Percentiles rank a stretch among this genome's conserved stretches.
phyloP scores from a whole-genome alignment of 1,139 yeast genomes.

The Candida tetrigidarum region DNA sequence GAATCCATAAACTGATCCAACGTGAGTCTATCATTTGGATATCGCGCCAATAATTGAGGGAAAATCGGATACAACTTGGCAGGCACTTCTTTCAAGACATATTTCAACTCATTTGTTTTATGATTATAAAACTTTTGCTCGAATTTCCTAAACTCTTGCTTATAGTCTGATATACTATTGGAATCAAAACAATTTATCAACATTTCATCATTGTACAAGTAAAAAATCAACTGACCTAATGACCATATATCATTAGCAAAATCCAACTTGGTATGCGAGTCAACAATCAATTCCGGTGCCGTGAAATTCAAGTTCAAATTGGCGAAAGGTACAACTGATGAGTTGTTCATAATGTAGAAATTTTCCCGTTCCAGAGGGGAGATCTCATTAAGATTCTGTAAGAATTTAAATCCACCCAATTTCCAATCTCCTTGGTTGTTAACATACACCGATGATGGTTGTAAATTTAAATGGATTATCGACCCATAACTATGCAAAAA shows the following conservation, averaged over 20 bases:
- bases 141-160: slow-evolving; percentile 48
- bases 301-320: slow-evolving; percentile 73
- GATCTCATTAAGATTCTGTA: slow-evolving; percentile 57
- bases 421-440: slow-evolving; percentile 96
- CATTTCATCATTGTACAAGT: slow-evolving; percentile 56
- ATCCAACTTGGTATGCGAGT: slow-evolving; percentile 45
- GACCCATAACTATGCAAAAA: slow-evolving; percentile 81
- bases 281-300: slow-evolving; percentile 37
- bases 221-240: slow-evolving; percentile 74
- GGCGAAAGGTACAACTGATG: slow-evolving; percentile 79
- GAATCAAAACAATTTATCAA: slow-evolving; percentile 53
- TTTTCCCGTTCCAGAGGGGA: slow-evolving; percentile 54
- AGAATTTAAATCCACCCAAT: slow-evolving; percentile 72
- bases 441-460: slow-evolving; percentile 76
- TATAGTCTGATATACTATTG: slow-evolving; percentile 52
- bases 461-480: slow-evolving; percentile 76
- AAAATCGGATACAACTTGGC: slow-evolving; percentile 32
- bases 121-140: slow-evolving; percentile 46
- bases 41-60: slow-evolving; percentile 46
- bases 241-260: slow-evolving; percentile 85
- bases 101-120: slow-evolving; percentile 48
- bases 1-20: slow-evolving; percentile 57
- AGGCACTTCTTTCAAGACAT: slow-evolving; percentile 49
- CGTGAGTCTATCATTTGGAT: slow-evolving; percentile 47
- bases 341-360: slow-evolving; percentile 64